Conservation (phyloP, 306 rosid genomes). For the Fragaria ananassa region DNA sequence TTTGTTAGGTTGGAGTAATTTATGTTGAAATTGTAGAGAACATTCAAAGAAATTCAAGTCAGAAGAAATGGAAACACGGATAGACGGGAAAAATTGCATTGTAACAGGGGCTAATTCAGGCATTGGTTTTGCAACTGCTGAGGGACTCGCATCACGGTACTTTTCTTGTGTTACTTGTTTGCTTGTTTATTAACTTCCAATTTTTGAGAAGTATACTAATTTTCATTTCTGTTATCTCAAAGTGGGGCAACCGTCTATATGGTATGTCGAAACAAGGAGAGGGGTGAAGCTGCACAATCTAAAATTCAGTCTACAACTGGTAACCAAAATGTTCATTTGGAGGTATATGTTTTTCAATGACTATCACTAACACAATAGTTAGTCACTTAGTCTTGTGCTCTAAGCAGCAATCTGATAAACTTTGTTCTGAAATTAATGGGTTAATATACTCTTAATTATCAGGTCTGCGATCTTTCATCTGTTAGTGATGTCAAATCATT, state of each 20-base stretch:
- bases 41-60: constrained; percentile 72
- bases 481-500: constrained; percentile 64
- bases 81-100: constrained; percentile 76
- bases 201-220: background rate
- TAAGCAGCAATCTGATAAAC: background rate
- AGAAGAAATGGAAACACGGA: constrained; percentile 55
- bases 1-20: constrained; percentile 9
- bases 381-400: background rate
- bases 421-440: constrained; percentile 22
- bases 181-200: background rate
- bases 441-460: constrained; percentile 32
- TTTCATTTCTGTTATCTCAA: constrained; percentile 12
- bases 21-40: constrained; percentile 40
- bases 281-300: constrained; percentile 84
- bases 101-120: constrained; percentile 99
- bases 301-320: constrained; percentile 70
- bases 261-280: constrained; percentile 83
- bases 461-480: constrained; percentile 93
- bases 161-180: constrained; percentile 22
- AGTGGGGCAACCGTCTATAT: constrained; percentile 85
- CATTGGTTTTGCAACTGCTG: constrained; percentile 79
- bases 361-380: background rate
- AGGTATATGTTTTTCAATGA: constrained; percentile 37
- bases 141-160: constrained; percentile 86
- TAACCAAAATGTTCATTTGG: constrained; percentile 70